These are phyloP conservation scores for Fusarium buxicola DNA, from an alignment of 2,329 filamentous ascomycete species.

Conservation along the genomic window DNA sequence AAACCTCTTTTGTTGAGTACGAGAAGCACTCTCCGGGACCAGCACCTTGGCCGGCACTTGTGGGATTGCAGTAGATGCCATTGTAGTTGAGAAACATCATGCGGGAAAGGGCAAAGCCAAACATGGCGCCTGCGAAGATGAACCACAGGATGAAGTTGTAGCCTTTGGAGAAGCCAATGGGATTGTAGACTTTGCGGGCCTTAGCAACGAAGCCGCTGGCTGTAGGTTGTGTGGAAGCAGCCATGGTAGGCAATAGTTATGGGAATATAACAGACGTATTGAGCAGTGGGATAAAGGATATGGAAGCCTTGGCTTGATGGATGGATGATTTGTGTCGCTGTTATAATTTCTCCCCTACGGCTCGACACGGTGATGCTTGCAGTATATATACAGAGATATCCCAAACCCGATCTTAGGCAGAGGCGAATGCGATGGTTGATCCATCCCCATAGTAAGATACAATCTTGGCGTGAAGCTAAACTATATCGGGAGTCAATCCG, in stretches of 20 bases:
- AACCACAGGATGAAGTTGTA: constrained; percentile 61
- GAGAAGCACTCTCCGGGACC: constrained; percentile 26
- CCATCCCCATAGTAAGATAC: no score
- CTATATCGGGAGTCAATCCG: constrained; percentile 28
- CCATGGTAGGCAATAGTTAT: constrained; percentile 1
- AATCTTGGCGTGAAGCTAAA: constrained; percentile 7
- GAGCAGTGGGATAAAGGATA: no score
- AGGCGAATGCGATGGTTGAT: constrained; percentile 21
- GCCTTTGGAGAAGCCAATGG: constrained; percentile 64
- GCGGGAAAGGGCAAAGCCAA: constrained; percentile 29
- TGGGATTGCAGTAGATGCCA: constrained; percentile 17
- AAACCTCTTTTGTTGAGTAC: constrained; percentile 13
- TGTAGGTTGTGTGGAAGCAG: constrained; percentile 1
- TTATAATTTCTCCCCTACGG: no score
- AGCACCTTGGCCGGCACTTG: background rate
- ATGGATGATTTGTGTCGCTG: no score
- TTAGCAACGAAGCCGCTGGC: constrained; percentile 14
- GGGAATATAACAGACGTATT: no score
- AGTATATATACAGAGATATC: no score
- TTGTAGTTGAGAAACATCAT: constrained; percentile 40
- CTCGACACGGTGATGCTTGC: no score
- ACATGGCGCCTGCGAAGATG: constrained; percentile 56
- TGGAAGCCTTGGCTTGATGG: no score
- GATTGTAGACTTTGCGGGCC: constrained; percentile 52
- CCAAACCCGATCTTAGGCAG: no score